Evolutionary conservation across 164 flowering plant species (phyloP).

Genomic region (Liriodendron chinense): DNA sequence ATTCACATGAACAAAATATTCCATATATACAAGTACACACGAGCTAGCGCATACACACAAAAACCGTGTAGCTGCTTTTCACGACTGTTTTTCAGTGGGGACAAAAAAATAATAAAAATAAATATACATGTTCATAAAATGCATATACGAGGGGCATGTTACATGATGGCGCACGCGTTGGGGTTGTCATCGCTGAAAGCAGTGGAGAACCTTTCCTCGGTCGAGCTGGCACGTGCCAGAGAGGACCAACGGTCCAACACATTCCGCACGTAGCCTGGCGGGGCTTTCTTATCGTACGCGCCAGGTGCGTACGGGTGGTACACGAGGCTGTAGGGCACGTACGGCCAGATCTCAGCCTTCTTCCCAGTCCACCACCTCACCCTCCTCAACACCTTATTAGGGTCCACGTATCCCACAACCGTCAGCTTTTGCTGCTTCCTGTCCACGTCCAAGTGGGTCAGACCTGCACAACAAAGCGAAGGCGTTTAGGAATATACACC

Average conservation of each 20-base stretch:
- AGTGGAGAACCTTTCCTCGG: conserved; percentile 72
- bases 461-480: conserved; percentile 33
- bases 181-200: conserved; percentile 95
- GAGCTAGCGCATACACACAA: too few relatives aligned
- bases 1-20: too few relatives aligned
- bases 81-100: too few relatives aligned
- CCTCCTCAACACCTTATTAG: conserved; percentile 62
- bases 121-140: too few relatives aligned
- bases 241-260: conserved; percentile 34
- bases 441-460: conserved; percentile 54
- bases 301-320: conserved; percentile 85
- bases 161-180: conserved; percentile 69
- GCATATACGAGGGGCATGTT: neutral
- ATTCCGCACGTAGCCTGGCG: conserved; percentile 79
- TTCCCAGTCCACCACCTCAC: conserved; percentile 73
- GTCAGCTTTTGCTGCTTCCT: conserved; percentile 73
- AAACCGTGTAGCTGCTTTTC: too few relatives aligned
- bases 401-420: conserved; percentile 81
- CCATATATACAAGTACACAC: too few relatives aligned
- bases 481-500: too few relatives aligned
- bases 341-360: conserved; percentile 92
- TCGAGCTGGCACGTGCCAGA: conserved; percentile 80
- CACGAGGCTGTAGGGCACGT: conserved; percentile 80
- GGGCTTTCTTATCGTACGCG: conserved; percentile 88
- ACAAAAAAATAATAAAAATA: too few relatives aligned